These are phyloP conservation scores for Emmonsia crescens DNA, from an alignment of 2,329 filamentous ascomycete genomes.

Conservation along the genomic window DNA sequence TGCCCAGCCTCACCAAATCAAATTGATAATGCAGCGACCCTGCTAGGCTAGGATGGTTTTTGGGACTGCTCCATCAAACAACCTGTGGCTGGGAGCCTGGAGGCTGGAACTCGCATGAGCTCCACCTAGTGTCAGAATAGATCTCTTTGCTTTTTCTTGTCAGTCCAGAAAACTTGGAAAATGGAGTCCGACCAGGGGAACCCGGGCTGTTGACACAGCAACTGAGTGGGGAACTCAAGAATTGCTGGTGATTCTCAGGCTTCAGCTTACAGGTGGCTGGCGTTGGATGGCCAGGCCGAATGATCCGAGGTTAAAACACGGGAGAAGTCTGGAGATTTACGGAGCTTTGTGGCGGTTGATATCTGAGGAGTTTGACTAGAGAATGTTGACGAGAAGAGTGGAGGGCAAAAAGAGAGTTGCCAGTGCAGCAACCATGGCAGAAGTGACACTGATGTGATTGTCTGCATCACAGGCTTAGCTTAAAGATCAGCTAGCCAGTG, in stretches of 20 bases:
- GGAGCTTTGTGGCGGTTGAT: background rate
- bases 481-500: background rate
- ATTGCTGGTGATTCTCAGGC: background rate
- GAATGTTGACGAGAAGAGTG: too few species aligned
- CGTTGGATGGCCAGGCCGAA: background rate
- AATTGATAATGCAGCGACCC: background rate
- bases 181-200: background rate
- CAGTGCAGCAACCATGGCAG: background rate
- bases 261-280: background rate
- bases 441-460: background rate
- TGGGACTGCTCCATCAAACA: background rate
- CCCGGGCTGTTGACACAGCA: background rate
- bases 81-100: background rate
- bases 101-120: background rate
- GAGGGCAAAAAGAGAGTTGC: background rate
- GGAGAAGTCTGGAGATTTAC: background rate
- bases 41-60: background rate
- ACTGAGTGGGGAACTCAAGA: background rate
- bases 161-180: background rate
- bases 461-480: background rate
- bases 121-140: background rate
- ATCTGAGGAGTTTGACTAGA: background rate
- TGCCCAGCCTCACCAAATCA: background rate
- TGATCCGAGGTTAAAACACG: constrained; percentile 1
- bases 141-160: background rate